Evolutionary conservation across 768 basidiomycete genomes (phyloP).

Genomic region (Leccinum arenicola): DNA sequence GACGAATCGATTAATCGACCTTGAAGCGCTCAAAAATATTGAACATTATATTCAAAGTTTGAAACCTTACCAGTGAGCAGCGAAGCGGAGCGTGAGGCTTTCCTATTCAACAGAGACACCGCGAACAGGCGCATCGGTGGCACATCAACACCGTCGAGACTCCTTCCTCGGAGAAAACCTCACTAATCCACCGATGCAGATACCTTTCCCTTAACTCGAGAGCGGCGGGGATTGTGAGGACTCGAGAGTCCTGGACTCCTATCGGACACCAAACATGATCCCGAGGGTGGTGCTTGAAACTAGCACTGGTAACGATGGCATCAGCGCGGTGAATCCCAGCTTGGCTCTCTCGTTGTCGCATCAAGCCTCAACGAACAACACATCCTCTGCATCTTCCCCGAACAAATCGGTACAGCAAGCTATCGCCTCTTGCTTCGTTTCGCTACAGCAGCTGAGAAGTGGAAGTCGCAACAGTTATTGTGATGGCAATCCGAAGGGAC

Average conservation of each 20-base stretch:
- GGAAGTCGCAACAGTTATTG: neutral
- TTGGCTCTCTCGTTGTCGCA: neutral
- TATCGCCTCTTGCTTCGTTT: neutral
- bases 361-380: neutral
- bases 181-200: neutral
- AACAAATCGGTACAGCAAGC: neutral
- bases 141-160: neutral
- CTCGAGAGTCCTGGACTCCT: neutral
- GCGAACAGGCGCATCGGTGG: neutral
- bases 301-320: neutral
- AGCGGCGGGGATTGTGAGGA: neutral
- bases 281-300: neutral
- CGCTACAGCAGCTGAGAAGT: neutral
- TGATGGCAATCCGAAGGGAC: neutral
- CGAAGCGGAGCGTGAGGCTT: neutral
- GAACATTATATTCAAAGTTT: neutral
- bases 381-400: neutral
- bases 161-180: neutral
- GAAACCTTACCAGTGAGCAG: neutral
- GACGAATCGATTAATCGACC: neutral
- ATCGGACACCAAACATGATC: slow-evolving; percentile 2
- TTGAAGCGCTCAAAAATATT: neutral
- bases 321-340: slow-evolving; percentile 3
- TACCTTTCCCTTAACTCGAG: neutral
- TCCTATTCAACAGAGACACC: neutral